Evolutionary conservation across 2,329 filamentous ascomycete species (phyloP).

Genomic region (Fusarium caatingaense): DNA sequence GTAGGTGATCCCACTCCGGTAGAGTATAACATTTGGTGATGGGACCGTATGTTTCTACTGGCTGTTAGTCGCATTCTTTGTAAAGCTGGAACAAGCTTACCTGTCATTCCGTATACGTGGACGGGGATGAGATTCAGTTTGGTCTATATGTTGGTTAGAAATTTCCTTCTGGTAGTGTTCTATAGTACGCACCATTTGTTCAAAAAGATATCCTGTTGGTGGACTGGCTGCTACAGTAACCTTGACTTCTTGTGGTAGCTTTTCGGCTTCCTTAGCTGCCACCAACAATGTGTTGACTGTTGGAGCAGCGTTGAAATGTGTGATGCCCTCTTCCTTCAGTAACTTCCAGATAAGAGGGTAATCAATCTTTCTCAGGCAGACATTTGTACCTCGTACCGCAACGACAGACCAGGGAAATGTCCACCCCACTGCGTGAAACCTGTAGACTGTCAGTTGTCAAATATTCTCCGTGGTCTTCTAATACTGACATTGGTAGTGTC

Average conservation of each 20-base stretch:
- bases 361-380: conserved; percentile 94
- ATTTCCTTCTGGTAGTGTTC: neutral
- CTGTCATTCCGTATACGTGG: conserved; percentile 87
- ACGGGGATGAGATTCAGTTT: conserved; percentile 86
- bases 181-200: conserved; percentile 77
- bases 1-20: conserved; percentile 83
- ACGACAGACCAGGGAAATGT: conserved; percentile 95
- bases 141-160: conserved; percentile 46
- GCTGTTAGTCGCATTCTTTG: neutral
- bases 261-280: conserved; percentile 78
- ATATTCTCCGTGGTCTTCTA: conserved; percentile 19
- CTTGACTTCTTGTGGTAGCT: conserved; percentile 75
- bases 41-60: conserved; percentile 85
- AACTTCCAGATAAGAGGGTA: conserved; percentile 93
- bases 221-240: conserved; percentile 95
- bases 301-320: conserved; percentile 94
- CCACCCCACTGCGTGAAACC: conserved; percentile 79
- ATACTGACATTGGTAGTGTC: conserved; percentile 89
- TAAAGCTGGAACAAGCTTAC: conserved; percentile 31
- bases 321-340: conserved; percentile 86
- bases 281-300: conserved; percentile 97
- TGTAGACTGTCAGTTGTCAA: conserved; percentile 38
- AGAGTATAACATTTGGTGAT: conserved; percentile 94
- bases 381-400: conserved; percentile 91
- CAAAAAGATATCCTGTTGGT: conserved; percentile 88